A percentile compares a stretch with the other conserved stretches of the same genome.
These are phyloP conservation scores for Colletotrichum spinosum DNA, from an alignment of 2,329 filamentous ascomycete genomes.

Conservation along the genomic window DNA sequence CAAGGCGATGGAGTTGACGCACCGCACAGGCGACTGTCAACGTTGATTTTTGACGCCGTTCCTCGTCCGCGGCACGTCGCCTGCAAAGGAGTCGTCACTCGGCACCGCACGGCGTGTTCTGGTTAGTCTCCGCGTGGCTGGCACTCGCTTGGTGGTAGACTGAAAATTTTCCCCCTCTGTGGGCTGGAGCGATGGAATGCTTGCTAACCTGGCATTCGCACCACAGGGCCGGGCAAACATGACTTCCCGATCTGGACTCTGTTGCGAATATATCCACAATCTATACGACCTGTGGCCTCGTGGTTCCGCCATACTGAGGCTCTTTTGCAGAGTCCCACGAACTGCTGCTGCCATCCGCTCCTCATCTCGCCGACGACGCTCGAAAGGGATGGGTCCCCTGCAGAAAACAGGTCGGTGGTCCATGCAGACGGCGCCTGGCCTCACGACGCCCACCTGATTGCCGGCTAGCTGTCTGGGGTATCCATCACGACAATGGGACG, in stretches of 20 bases:
- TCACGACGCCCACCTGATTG: constrained; percentile 17
- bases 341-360: constrained; percentile 24
- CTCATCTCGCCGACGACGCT: constrained; percentile 1
- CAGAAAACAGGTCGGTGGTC: constrained; percentile 20
- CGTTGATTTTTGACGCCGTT: constrained; percentile 2
- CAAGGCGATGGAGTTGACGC: constrained; percentile 14
- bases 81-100: constrained; percentile 9
- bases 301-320: constrained; percentile 18
- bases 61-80: constrained; percentile 5
- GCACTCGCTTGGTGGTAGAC: background rate
- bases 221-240: constrained; percentile 15
- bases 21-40: constrained; percentile 8
- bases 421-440: constrained; percentile 8
- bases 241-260: constrained; percentile 27
- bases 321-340: constrained; percentile 20
- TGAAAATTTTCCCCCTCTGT: constrained; percentile 2
- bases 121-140: constrained; percentile 13
- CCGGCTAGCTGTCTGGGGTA: constrained; percentile 13
- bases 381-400: constrained; percentile 24
- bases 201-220: background rate
- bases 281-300: constrained; percentile 1
- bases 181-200: constrained; percentile 17
- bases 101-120: constrained; percentile 16
- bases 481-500: constrained; percentile 30
- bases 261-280: constrained; percentile 33